Evolutionary conservation across 305 asterid species (phyloP), one percentile per base, ranked within the genome.

Genomic region (Fraxinus latifolia): DNA sequence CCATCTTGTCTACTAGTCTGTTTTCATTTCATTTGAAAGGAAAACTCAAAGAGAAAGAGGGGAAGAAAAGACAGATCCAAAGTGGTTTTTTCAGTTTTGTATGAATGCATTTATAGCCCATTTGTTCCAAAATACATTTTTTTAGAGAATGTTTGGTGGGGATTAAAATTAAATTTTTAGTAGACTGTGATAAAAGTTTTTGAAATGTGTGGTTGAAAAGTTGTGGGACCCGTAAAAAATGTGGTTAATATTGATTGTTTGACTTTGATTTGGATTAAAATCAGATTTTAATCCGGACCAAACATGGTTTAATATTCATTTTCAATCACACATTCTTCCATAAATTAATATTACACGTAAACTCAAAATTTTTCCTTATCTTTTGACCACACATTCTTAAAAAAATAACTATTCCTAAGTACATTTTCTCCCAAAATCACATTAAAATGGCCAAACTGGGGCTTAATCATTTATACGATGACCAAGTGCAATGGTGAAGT

Each of bases 21-120:
- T 82, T 78, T 65, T 82, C 33, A 53, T 7, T 79, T 77, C 67
- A 25, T 62, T 80, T 31, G 15, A n/a, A 47, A 36, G 79, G 23
- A 37, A 47, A 34, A 3, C 19, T 31, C 17, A 25, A 55, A 67
- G 47, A 79, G 65, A 73, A 23, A 36, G 32, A 31, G 37, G 19
- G 39, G 65, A 7, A 39, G 67, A 70, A 29, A 27, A 37, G 37
- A 82, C 77, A 14, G n/a, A 58, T 32, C 50, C 83, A 17, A 36
- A 55, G 36, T 53, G 37, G 50, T 73, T 70, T 32, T 44, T 3
- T n/a, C 80, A 14, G 44, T 50, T 70, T 68, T 31, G 67, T 37
- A 44, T 19, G 58, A 44, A 58, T 27, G 33, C 80, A 65, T 37
- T 62, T 50, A 50, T 50, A 42, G 53, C 0, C 53, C 53, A 2